These are phyloP conservation scores for Aspergillus carlsbadensis DNA, from an alignment of 495 filamentous ascomycete genomes.

Conservation along the genomic window DNA sequence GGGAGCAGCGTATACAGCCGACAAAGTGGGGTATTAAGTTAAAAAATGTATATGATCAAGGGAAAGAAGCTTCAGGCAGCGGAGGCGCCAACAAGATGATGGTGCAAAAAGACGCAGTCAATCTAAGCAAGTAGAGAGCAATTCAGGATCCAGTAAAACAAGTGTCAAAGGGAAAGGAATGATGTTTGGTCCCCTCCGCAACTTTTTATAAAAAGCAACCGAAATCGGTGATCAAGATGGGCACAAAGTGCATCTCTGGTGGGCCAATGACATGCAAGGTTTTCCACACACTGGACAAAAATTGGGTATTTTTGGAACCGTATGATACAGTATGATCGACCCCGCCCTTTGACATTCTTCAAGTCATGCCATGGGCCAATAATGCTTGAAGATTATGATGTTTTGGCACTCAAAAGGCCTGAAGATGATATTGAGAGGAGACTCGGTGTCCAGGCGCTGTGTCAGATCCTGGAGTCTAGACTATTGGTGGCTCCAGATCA, in stretches of 20 bases:
- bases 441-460: too few species aligned
- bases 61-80: neutral
- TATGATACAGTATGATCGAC: conserved; percentile 1
- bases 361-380: conserved; percentile 2
- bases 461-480: too few species aligned
- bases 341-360: neutral
- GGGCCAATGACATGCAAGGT: conserved; percentile 3
- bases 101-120: neutral
- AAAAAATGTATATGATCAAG: neutral
- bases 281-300: neutral
- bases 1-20: neutral
- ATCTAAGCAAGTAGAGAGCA: neutral
- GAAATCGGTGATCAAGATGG: conserved; percentile 15
- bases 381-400: neutral
- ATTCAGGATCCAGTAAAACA: neutral
- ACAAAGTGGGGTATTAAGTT: conserved; percentile 7
- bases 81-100: neutral
- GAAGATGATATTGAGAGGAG: too few species aligned
- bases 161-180: neutral
- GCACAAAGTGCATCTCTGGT: conserved; percentile 16
- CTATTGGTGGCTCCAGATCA: too few species aligned
- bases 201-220: neutral
- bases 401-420: too few species aligned
- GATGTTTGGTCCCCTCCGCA: neutral
- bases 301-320: neutral